Conservation (phyloP, 1,284 basidiomycete genomes). For the Porogramme epimiltina region DNA sequence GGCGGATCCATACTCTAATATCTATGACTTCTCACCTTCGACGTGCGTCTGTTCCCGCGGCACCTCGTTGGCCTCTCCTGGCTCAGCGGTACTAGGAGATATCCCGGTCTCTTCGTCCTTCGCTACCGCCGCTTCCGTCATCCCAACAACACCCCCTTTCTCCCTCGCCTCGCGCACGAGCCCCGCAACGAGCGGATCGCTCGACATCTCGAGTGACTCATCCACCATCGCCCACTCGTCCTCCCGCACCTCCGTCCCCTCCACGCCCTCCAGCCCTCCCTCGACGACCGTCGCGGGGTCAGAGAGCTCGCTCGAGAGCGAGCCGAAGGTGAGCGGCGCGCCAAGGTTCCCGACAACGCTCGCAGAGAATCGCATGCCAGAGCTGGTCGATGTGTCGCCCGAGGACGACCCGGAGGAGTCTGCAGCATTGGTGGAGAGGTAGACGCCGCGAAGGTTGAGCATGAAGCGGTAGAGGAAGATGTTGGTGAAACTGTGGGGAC, state of each 20-base stretch:
- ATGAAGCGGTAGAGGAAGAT: conserved; percentile 28
- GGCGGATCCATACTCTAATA: too few species aligned
- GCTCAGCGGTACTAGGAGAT: too few species aligned
- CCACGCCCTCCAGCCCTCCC: not conserved
- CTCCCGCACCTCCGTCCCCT: too few species aligned
- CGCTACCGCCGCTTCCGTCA: too few species aligned
- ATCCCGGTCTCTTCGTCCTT: too few species aligned
- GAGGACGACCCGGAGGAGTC: not conserved
- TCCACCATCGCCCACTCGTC: conserved; percentile 1
- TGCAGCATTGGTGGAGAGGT: conserved; percentile 8
- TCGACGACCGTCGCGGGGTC: not conserved
- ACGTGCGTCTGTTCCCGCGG: too few species aligned
- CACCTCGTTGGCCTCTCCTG: too few species aligned
- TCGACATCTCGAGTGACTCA: conserved; percentile 7
- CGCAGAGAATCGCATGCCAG: conserved; percentile 18
- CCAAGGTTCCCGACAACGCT: conserved; percentile 25
- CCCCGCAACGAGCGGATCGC: conserved; percentile 10
- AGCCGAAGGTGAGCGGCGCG: conserved; percentile 16
- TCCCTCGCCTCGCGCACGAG: not conserved
- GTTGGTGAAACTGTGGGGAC: conserved; percentile 19
- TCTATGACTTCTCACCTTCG: too few species aligned
- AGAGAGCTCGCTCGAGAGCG: not conserved
- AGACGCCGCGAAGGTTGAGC: conserved; percentile 26
- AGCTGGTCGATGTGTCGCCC: not conserved
- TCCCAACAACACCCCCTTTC: too few species aligned